Base-by-base conservation (phyloP, 2,329 filamentous ascomycete species). In the Calonectria leucothoes region DNA sequence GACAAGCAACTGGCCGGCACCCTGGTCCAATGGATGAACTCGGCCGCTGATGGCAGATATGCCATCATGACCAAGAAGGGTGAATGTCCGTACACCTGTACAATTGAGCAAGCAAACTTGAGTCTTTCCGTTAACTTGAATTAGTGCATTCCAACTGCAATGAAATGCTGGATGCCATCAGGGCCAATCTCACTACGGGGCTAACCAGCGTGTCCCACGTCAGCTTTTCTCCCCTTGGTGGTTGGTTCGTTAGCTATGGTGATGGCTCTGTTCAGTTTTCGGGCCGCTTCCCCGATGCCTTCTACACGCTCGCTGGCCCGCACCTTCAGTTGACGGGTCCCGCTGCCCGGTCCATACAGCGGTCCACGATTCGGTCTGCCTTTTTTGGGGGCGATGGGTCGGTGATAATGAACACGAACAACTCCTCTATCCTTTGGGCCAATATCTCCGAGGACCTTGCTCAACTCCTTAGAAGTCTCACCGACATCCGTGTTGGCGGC, bases 1-100 rank as follows among this genome's bases (percentile, higher is more conserved):
- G 66, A 75, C 49, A 72, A 70, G 45, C 52, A 66, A 27, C 61
- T 75, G 63, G 73, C 73, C 4, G 70, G 70, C 4, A 75, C 73
- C 8, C 57, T 15, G 1, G 70, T 73, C 27, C 55, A 59, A 42
- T 75, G 70, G 70, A 67, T 75, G 25, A 59, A 66, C 12, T 33
- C 73, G 12, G 39, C 70, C 3, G 15, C 66, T 3, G 63, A 70
- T 39, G 70, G 70, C 31, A 64, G 35, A 23, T 75, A 68, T 27
- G 70, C 73, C 57, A 61, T 75, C 37, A 64, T 70, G 70, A 70
- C 70, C 20, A 70, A 70, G 37, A 65, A 52, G 7, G 70, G 73
- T n/a, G 49, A 65, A 23, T 70, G 70, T 73, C 33, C 17, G 55
- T 61, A 61, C 55, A 23, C 20, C 7, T 23, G 23, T 35, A 25